Base-by-base conservation (phyloP, 2,329 filamentous ascomycete genomes). In the Alternaria postmessia region DNA sequence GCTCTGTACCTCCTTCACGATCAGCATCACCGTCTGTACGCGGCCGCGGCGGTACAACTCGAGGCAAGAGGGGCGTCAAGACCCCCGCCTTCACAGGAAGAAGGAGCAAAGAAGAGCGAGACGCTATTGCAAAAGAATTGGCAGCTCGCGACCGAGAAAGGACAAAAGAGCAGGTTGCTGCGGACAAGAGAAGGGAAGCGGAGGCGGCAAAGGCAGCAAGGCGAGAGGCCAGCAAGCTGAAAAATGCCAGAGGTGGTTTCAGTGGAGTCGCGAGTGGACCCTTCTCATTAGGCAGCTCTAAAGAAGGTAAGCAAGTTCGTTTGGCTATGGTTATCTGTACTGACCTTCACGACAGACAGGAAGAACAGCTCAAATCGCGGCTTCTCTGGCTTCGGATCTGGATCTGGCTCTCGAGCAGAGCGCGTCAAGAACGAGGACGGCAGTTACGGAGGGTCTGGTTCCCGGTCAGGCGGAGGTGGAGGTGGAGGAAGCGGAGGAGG, bases 61-160 rank as follows among this genome's bases (percentile, higher is more conserved):
- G 68, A 54, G 72, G 75, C 26, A 78, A 75, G 55, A 72, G 72
- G 51, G 65, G 68, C n/a, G 56, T 64, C 30, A 62, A 69, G 7
- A 74, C 77, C 51, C 81, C 82, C 5, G 79, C 78, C 38, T 82
- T 81, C 57, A 79, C 75, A 16, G 80, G 79, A 12, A 75, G 82
- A 53, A 70, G 82, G 54, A 83, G 79, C 61, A 81, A 82, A 61
- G 77, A 79, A 42, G 78, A 80, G 46, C 75, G 81, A 57, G 80
- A 79, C 30, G 80, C 81, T 49, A 70, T 79, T 24, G 79, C 79
- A 57, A 77, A 79, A 38, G 76, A 77, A 44, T 76, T 76, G 38
- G 67, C 74, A 24, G 79, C 78, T 51, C 74, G 79, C 39, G 78
- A 80, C 51, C 69, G 72, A 22, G 75, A 76, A 47, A 75, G 80